phyloP scores from a whole-genome alignment of 441 rosid genomes.

The Cnidoscolus chayamansa region DNA sequence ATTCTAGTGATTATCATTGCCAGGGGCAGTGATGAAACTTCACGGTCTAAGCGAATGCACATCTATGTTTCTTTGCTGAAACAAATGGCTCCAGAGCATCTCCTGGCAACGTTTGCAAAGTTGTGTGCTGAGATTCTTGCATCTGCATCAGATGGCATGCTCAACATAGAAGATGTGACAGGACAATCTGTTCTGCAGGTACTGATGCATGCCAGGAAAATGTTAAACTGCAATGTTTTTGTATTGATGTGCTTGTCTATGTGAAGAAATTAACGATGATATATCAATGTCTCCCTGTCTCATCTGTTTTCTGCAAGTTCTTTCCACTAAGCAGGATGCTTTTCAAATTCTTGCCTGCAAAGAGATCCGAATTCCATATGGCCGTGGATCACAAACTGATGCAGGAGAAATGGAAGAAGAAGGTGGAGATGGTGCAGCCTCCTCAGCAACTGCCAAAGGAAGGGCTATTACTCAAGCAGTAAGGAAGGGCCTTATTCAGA shows the following conservation, averaged over 20 bases:
- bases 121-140: conserved; percentile 93
- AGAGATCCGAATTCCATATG: conserved; percentile 65
- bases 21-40: conserved; percentile 77
- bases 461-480: conserved; percentile 87
- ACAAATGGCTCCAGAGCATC: conserved; percentile 98
- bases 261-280: neutral
- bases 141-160: conserved; percentile 92
- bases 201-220: conserved; percentile 12
- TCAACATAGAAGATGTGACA: conserved; percentile 59
- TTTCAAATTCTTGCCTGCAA: conserved; percentile 81
- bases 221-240: neutral
- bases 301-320: neutral
- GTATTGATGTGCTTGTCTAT: neutral
- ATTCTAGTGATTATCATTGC: conserved; percentile 11
- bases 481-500: conserved; percentile 79
- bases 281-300: neutral
- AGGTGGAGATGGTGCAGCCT: conserved; percentile 37
- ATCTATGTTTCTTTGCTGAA: conserved; percentile 72
- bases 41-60: conserved; percentile 82
- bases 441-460: conserved; percentile 63
- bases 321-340: conserved; percentile 58
- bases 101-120: conserved; percentile 89
- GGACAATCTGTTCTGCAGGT: conserved; percentile 94
- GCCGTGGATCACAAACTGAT: conserved; percentile 56
- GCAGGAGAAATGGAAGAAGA: conserved; percentile 68